A percentile compares a stretch with the other conserved stretches of the same genome.
Conservation (phyloP, 306 rosid species). For the Benincasa hispida region DNA sequence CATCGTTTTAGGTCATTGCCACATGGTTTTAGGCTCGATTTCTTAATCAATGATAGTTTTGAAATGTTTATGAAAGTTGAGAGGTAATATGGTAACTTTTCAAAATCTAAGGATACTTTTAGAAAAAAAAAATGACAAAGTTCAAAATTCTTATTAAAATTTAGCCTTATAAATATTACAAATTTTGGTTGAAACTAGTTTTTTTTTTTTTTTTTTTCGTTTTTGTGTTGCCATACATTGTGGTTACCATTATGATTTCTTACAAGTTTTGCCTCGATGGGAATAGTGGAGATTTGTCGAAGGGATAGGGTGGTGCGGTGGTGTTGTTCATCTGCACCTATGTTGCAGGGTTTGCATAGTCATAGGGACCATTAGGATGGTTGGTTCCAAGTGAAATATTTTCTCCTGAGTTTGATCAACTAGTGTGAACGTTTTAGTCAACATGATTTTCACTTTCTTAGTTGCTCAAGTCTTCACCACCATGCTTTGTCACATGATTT, state of each 20-base stretch:
- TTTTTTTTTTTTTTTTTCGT: neutral
- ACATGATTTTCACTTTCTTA: slow-evolving; percentile 58
- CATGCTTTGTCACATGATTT: too few species aligned
- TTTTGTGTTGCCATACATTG: slow-evolving; percentile 16
- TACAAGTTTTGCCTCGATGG: slow-evolving; percentile 43
- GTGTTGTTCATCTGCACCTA: slow-evolving; percentile 42
- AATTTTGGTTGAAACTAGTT: too few species aligned
- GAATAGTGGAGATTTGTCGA: slow-evolving; percentile 34
- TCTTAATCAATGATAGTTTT: too few species aligned
- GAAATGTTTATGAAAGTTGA: too few species aligned
- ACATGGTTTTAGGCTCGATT: too few species aligned
- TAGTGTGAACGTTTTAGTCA: slow-evolving; percentile 34
- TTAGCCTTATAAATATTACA: too few species aligned
- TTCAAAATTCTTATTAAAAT: too few species aligned
- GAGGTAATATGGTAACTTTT: too few species aligned
- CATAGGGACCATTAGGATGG: slow-evolving; percentile 91
- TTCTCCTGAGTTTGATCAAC: slow-evolving; percentile 57
- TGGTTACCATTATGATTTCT: slow-evolving; percentile 45
- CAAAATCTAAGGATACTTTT: too few species aligned
- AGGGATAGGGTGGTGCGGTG: neutral
- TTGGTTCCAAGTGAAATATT: slow-evolving; percentile 69
- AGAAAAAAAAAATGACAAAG: too few species aligned
- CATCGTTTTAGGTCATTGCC: too few species aligned
- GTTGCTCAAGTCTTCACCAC: slow-evolving; percentile 54
- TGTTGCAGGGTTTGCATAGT: slow-evolving; percentile 62